Percentiles rank a stretch among this genome's conserved stretches.
These are phyloP conservation scores for Ustilago xerochloae DNA, from an alignment of 1,284 basidiomycete species.

Conservation along the genomic window DNA sequence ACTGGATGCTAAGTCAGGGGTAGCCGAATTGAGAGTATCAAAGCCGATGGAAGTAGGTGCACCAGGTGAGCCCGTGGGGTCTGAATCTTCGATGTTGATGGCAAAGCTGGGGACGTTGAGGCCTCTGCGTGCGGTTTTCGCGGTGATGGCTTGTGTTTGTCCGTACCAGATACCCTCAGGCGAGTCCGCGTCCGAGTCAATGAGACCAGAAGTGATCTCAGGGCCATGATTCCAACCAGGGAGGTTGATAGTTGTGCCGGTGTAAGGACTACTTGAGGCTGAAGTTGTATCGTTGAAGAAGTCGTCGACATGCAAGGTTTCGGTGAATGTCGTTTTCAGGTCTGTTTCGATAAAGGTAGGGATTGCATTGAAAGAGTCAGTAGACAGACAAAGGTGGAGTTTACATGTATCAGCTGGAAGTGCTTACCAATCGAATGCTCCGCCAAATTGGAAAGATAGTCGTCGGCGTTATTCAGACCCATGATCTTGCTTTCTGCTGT, in stretches of 20 bases:
- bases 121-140: conserved; percentile 19
- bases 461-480: conserved; percentile 34
- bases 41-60: conserved; percentile 11
- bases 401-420: not conserved
- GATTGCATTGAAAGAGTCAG: not conserved
- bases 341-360: conserved; percentile 16
- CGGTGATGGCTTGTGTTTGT: conserved; percentile 22
- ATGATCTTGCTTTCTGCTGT: conserved; percentile 25
- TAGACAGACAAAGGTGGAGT: not conserved
- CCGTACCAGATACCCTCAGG: conserved; percentile 44
- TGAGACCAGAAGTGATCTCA: conserved; percentile 14
- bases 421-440: conserved; percentile 40
- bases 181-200: conserved; percentile 41
- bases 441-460: conserved; percentile 27
- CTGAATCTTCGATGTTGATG: conserved; percentile 25
- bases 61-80: conserved; percentile 22
- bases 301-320: conserved; percentile 46
- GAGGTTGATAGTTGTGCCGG: conserved; percentile 37
- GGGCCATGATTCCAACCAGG: conserved; percentile 50
- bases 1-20: not conserved
- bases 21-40: conserved; percentile 15
- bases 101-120: conserved; percentile 26
- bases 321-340: conserved; percentile 31
- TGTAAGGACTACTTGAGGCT: conserved; percentile 34
- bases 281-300: conserved; percentile 41